Base-by-base conservation (phyloP, 2,329 filamentous ascomycete genomes). In the Elsinoe arachidis region DNA sequence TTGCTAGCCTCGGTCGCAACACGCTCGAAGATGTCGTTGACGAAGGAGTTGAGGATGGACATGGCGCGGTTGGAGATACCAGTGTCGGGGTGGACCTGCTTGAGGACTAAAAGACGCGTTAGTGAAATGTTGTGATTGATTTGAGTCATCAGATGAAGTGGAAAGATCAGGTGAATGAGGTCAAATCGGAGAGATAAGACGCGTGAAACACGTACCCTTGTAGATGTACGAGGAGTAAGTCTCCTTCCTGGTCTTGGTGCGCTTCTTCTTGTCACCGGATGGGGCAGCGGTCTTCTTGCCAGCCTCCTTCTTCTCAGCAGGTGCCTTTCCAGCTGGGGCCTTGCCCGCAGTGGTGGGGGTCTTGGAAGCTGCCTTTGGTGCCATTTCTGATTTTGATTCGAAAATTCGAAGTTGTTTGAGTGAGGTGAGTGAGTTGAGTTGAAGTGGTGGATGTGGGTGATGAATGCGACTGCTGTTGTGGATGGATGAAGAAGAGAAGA, bases 201-300 rank as follows among this genome's bases (percentile, higher is more conserved):
- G 52, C 47, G 60, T 57, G n/a, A 39, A 35, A n/a, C 37, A 73
- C 83, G 76, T 73, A 96, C 92, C 93, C 83, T 97, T 99, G 88
- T 97, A 99, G 80, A 99, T 99, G 85, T 99, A 99, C 58, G 90
- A 95, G 68, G 88, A 95, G 83, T 99, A 99, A n/a, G 93, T 99
- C 84, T 99, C 93, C 88, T 97, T 97, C 80, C 93, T 87, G 67
- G 91, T 89, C 91, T 99, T 99, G 81, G 90, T 95, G 73, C 93
- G 90, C 91, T 97, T 99, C 89, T 99, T 99, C 90, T 97, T 97
- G 70, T 97, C 93, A 64, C 93, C 93, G 73, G 89, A 85, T 62
- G 91, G 85, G 61, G 92, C 90, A 67, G 83, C 78, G 52, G 93
- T 97, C 88, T 97, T 99, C 89, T 99, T 99, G 82, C 92, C 93